These are phyloP conservation scores for Penicillium occitanis DNA, from an alignment of 2,329 filamentous ascomycete genomes.

Conservation along the genomic window DNA sequence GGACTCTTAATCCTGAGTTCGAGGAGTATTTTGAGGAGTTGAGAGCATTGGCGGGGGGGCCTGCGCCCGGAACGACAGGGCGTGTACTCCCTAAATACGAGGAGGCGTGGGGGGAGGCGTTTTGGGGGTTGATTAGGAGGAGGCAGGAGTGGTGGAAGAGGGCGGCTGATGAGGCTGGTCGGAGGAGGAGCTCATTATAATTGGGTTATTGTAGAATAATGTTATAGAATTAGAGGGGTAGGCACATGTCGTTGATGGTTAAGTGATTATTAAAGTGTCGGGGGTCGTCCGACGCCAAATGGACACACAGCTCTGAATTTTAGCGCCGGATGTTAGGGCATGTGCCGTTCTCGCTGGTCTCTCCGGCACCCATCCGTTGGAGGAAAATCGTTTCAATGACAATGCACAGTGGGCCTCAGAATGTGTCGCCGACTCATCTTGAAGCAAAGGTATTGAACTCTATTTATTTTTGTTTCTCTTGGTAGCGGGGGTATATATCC, in stretches of 20 bases:
- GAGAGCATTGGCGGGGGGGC: slow-evolving; percentile 40
- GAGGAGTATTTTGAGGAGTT: slow-evolving; percentile 43
- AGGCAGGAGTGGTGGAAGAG: slow-evolving; percentile 4
- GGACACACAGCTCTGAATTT: neutral
- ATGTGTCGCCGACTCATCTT: neutral
- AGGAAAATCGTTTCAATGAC: neutral
- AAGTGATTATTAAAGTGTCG: neutral
- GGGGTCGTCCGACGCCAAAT: neutral
- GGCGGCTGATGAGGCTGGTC: neutral
- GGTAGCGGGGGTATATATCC: neutral
- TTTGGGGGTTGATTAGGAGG: slow-evolving; percentile 22
- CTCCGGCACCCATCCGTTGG: neutral
- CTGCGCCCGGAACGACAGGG: slow-evolving; percentile 37
- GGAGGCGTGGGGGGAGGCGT: slow-evolving; percentile 32
- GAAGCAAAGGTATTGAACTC: neutral
- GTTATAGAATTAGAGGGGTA: neutral
- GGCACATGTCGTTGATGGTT: neutral
- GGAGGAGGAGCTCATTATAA: neutral
- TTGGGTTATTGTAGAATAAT: neutral
- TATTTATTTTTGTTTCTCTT: neutral
- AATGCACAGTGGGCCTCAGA: neutral
- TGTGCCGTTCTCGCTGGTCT: neutral
- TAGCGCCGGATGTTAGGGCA: neutral
- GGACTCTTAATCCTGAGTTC: slow-evolving; percentile 36
- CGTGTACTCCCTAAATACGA: slow-evolving; percentile 42